These are phyloP conservation scores for Fusarium citri DNA, from an alignment of 2,329 filamentous ascomycete genomes.

Conservation along the genomic window DNA sequence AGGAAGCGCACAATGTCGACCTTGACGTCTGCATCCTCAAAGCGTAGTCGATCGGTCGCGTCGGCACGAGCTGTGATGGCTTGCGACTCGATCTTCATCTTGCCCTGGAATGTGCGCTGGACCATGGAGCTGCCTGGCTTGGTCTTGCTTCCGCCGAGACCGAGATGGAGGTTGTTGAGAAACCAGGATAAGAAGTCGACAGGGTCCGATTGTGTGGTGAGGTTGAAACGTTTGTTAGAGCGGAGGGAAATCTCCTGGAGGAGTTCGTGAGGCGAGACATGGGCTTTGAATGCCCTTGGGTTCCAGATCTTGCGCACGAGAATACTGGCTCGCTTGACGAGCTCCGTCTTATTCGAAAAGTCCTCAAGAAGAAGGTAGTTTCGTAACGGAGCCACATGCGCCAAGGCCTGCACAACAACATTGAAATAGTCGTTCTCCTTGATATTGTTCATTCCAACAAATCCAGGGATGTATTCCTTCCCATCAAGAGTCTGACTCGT, in stretches of 20 bases:
- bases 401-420: slow-evolving; percentile 89
- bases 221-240: slow-evolving; percentile 91
- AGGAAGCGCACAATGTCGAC: slow-evolving; percentile 84
- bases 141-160: slow-evolving; percentile 88
- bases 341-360: slow-evolving; percentile 76
- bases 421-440: slow-evolving; percentile 99
- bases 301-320: slow-evolving; percentile 99
- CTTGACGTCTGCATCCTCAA: slow-evolving; percentile 88
- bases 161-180: slow-evolving; percentile 92
- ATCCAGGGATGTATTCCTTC: slow-evolving; percentile 90
- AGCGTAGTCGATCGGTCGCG: slow-evolving; percentile 85
- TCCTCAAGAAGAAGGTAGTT: slow-evolving; percentile 94
- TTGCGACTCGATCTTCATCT: slow-evolving; percentile 91
- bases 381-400: slow-evolving; percentile 88
- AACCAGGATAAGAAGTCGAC: slow-evolving; percentile 99
- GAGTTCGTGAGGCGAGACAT: slow-evolving; percentile 96
- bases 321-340: slow-evolving; percentile 88
- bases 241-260: slow-evolving; percentile 92
- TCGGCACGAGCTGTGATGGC: slow-evolving; percentile 92
- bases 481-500: slow-evolving; percentile 81
- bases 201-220: slow-evolving; percentile 92
- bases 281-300: slow-evolving; percentile 91
- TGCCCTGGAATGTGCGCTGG: slow-evolving; percentile 93
- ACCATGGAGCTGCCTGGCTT: slow-evolving; percentile 88
- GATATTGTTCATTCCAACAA: slow-evolving; percentile 99